phyloP scores from a whole-genome alignment of 1,284 basidiomycete species.

The Trichosporon coremiiforme region DNA sequence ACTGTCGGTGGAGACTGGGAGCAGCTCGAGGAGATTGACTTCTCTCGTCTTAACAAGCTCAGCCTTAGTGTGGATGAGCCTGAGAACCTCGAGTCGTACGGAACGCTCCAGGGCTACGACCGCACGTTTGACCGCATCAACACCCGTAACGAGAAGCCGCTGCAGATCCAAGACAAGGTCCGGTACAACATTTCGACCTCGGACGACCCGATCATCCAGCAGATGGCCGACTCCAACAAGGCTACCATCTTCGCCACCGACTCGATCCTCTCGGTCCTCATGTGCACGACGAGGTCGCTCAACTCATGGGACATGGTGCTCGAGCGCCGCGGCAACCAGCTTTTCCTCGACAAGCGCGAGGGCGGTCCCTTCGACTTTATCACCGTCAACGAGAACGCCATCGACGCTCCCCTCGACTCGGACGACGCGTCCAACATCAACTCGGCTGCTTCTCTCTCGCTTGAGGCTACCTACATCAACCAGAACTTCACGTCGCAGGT shows the following conservation, averaged over 20 bases:
- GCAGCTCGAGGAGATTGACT: slow-evolving; percentile 96
- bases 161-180: slow-evolving; percentile 91
- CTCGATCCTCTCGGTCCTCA: slow-evolving; percentile 91
- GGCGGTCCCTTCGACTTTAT: slow-evolving; percentile 95
- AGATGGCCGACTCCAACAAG: slow-evolving; percentile 76
- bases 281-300: slow-evolving; percentile 92
- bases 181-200: slow-evolving; percentile 97
- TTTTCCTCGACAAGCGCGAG: slow-evolving; percentile 98
- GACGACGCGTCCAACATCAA: slow-evolving; percentile 76
- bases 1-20: slow-evolving; percentile 89
- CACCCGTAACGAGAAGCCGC: slow-evolving; percentile 85
- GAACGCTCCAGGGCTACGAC: slow-evolving; percentile 90
- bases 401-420: slow-evolving; percentile 89
- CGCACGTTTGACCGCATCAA: slow-evolving; percentile 94
- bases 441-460: slow-evolving; percentile 86
- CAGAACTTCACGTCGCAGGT: slow-evolving; percentile 98
- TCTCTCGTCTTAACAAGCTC: slow-evolving; percentile 87
- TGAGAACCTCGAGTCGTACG: slow-evolving; percentile 82
- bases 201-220: slow-evolving; percentile 91
- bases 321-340: slow-evolving; percentile 84
- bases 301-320: slow-evolving; percentile 99
- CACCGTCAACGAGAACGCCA: slow-evolving; percentile 98
- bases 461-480: slow-evolving; percentile 99
- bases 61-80: slow-evolving; percentile 88
- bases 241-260: slow-evolving; percentile 93